These are phyloP conservation scores for Cyclotella kingstonii DNA, from an alignment of 108 stramenopile genomes.

Conservation along the genomic window DNA sequence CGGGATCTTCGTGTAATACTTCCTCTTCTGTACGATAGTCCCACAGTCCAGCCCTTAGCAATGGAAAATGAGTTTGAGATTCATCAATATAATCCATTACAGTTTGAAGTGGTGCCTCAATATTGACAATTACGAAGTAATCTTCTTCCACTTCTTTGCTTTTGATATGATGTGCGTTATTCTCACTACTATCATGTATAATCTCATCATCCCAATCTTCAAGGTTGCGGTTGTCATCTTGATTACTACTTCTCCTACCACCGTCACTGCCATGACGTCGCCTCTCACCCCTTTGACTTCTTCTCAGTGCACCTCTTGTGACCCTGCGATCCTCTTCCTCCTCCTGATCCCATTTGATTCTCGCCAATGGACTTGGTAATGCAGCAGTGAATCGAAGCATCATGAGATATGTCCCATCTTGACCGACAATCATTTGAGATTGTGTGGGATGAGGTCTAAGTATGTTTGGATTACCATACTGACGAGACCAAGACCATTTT, in stretches of 20 bases:
- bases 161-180: not conserved
- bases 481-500: constrained; percentile 43
- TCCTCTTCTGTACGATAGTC: constrained; percentile 46
- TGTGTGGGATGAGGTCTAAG: constrained; percentile 39
- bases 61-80: constrained; percentile 41
- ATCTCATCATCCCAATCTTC: constrained; percentile 15
- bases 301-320: constrained; percentile 18
- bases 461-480: constrained; percentile 40
- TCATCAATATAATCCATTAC: constrained; percentile 47
- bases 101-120: constrained; percentile 41
- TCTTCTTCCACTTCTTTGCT: constrained; percentile 38
- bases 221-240: too few species aligned
- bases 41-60: constrained; percentile 39
- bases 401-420: constrained; percentile 42
- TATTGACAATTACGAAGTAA: constrained; percentile 44
- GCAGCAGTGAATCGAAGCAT: constrained; percentile 37
- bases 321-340: constrained; percentile 41
- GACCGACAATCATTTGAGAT: constrained; percentile 43
- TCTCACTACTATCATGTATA: constrained; percentile 2
- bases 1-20: constrained; percentile 41
- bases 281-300: too few species aligned
- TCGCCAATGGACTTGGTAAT: constrained; percentile 32
- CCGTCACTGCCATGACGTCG: not conserved
- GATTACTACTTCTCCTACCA: not conserved
- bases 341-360: constrained; percentile 45